Evolutionary conservation across 371 early-diverging fungal species (phyloP), one percentile per base, ranked within the genome.

Genomic region (Lichtheimia ramosa): DNA sequence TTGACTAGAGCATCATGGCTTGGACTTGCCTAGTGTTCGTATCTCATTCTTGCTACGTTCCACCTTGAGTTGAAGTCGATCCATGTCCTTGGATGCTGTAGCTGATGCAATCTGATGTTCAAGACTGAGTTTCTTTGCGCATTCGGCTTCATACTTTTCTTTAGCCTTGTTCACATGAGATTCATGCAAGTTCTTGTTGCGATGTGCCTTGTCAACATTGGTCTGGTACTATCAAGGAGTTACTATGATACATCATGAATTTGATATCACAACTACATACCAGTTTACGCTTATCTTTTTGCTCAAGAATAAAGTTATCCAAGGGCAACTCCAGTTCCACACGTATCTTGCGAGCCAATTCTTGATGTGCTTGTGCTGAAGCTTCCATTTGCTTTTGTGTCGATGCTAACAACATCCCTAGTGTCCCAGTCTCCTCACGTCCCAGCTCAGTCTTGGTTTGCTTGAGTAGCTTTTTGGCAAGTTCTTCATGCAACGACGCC

Each of bases 401-500:
- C 1, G 90, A 78, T 34, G 84, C 85, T 14, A 96, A 70, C 2
- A 90, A 70, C 0, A 72, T 86, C 25, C 78, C 76, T 40, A 93
- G 69, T 3, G 90, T 88, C 0, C 56, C 95, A n/a, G 84, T 83
- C 62, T 97, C 97, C 61, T 96, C 96, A 54, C 84, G 86, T 0
- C 95, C 91, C 24, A 91, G 77, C 27, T 88, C 89, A 2, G 77
- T 65, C 58, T 90, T 92, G 12, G 93, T 77, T 21, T 93, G 79
- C 68, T 93, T 94, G 43, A 83, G 59, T 54, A 96, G 62, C 56
- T 88, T 85, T 65, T 89, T 90, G 34, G 91, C 93, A 64, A 92
- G 86, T 5, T 96, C 95, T 65, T 96, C 96, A 52, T 96, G 95
- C 43, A 95, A 73, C 0, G 82, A 64, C 0, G 94, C 90, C 48